Percentiles rank a stretch among this genome's conserved stretches.
Evolutionary conservation across 352 stramenopile genomes (phyloP).

Genomic region (Globisporangium spinosum): DNA sequence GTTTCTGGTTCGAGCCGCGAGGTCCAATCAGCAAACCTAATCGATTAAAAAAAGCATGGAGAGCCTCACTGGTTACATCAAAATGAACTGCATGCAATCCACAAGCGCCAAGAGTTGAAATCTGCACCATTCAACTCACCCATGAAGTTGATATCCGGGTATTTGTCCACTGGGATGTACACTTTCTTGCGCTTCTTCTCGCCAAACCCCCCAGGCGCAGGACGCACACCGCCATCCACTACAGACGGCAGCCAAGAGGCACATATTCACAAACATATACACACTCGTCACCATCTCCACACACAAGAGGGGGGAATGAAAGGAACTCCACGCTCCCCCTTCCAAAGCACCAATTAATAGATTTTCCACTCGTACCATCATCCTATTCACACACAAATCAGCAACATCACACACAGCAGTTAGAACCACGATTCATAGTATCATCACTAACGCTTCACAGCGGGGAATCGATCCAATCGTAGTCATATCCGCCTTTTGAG

Average conservation of each 20-base stretch:
- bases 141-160: constrained; percentile 94
- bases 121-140: constrained; percentile 27
- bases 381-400: constrained; percentile 1
- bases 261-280: neutral
- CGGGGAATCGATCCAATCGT: constrained; percentile 8
- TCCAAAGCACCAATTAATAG: neutral
- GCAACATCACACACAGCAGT: neutral
- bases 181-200: constrained; percentile 89
- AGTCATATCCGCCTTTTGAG: neutral
- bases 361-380: constrained; percentile 5
- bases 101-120: neutral
- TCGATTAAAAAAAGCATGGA: neutral
- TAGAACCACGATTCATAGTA: neutral
- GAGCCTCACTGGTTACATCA: neutral
- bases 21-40: constrained; percentile 84
- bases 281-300: neutral
- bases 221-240: constrained; percentile 34
- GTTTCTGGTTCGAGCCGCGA: constrained; percentile 89
- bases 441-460: neutral
- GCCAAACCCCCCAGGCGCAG: constrained; percentile 30
- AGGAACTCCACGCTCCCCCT: neutral
- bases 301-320: neutral
- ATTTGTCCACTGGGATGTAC: constrained; percentile 89
- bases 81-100: neutral
- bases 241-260: neutral